Conservation (phyloP, 176 grass and related monocot species). For the Bromus sterilis region DNA sequence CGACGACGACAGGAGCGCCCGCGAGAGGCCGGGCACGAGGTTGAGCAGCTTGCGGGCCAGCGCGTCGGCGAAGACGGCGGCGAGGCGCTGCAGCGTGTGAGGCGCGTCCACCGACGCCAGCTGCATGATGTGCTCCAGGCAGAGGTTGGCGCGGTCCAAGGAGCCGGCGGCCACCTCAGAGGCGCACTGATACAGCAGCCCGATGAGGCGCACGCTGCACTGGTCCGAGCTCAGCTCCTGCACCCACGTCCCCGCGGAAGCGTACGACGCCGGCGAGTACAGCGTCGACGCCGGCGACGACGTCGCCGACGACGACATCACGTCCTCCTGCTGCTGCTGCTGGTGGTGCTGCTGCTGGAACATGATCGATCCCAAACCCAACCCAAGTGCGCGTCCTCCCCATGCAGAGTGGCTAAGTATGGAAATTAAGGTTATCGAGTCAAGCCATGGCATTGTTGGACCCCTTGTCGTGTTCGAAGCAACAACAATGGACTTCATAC, state of each 20-base stretch:
- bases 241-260: slow-evolving; percentile 6
- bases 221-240: slow-evolving; percentile 35
- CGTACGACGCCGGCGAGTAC: slow-evolving; percentile 20
- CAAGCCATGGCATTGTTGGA: slow-evolving; percentile 9
- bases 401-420: background rate
- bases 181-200: slow-evolving; percentile 42
- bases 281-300: slow-evolving; percentile 43
- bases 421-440: slow-evolving; percentile 7
- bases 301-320: slow-evolving; percentile 27
- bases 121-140: slow-evolving; percentile 45
- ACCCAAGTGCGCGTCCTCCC: background rate
- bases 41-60: slow-evolving; percentile 42
- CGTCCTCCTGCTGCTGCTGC: slow-evolving; percentile 9
- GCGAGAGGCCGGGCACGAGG: slow-evolving; percentile 1
- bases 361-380: background rate
- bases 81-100: slow-evolving; percentile 48
- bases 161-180: slow-evolving; percentile 27
- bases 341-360: background rate
- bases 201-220: slow-evolving; percentile 25
- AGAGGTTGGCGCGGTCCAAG: slow-evolving; percentile 35
- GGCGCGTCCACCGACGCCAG: slow-evolving; percentile 41
- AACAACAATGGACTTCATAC: slow-evolving; percentile 25
- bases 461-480: background rate
- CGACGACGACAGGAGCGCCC: slow-evolving; percentile 8
- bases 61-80: slow-evolving; percentile 62